Conservation (phyloP, 306 rosid genomes). For the Castanea mollissima region DNA sequence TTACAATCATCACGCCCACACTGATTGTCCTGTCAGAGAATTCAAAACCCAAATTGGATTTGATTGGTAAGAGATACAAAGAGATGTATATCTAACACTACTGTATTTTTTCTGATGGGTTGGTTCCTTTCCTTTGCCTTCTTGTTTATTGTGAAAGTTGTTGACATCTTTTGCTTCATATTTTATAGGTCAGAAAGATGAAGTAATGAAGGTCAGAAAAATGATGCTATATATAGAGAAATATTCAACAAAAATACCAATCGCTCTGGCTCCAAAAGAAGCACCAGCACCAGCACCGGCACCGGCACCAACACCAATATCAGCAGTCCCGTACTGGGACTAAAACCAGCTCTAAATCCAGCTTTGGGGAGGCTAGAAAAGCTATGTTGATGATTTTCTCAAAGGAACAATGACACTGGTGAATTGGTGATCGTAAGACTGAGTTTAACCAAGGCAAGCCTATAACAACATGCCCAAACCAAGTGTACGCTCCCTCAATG, state of each 20-base stretch:
- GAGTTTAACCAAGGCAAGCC: conserved; percentile 1
- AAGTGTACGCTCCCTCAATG: conserved; percentile 1
- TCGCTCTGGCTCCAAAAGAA: background rate
- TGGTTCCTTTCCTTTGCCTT: background rate
- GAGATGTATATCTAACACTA: background rate
- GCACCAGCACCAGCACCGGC: conserved; percentile 28
- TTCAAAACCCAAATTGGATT: conserved; percentile 41
- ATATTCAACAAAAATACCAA: conserved; percentile 8
- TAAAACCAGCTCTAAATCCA: background rate
- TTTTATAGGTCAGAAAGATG: conserved; percentile 45
- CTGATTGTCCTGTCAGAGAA: conserved; percentile 65
- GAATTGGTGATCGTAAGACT: background rate
- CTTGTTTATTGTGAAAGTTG: background rate
- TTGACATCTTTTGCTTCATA: conserved; percentile 1
- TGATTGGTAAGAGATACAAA: conserved; percentile 23
- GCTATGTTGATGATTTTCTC: conserved; percentile 22
- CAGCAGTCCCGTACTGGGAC: conserved; percentile 27
- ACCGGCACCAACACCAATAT: conserved; percentile 23
- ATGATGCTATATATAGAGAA: conserved; percentile 35
- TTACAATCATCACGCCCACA: conserved; percentile 74
- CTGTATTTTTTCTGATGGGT: background rate
- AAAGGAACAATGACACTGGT: conserved; percentile 24
- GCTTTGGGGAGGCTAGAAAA: background rate
- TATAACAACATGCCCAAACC: background rate
- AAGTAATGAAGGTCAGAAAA: conserved; percentile 47